Conservation (phyloP, 1,139 yeast species). For the Blastobotrys capitulatus region DNA sequence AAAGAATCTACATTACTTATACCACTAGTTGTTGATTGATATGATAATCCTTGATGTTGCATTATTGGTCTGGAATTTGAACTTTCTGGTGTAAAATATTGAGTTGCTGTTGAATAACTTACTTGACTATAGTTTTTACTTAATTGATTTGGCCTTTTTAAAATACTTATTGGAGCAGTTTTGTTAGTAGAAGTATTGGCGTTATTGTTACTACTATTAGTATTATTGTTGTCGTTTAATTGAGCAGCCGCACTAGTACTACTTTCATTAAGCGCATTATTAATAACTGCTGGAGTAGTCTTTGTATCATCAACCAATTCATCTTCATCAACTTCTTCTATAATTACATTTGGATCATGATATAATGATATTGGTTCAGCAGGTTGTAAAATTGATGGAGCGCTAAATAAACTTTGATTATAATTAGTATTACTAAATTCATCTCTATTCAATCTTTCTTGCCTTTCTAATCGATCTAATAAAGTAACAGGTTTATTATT, state of each 20-base stretch:
- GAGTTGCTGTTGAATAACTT: background rate
- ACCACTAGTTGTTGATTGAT: background rate
- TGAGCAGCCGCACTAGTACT: background rate
- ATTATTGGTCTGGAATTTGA: background rate
- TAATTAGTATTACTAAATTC: background rate
- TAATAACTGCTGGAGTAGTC: background rate
- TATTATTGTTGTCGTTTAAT: background rate
- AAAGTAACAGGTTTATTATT: background rate
- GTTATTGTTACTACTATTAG: background rate
- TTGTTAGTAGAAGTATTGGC: background rate
- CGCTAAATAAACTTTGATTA: background rate
- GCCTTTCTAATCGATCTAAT: background rate
- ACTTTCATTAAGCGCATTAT: background rate
- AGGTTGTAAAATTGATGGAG: background rate
- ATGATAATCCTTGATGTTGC: background rate
- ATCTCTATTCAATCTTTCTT: background rate
- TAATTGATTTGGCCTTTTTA: background rate
- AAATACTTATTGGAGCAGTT: background rate
- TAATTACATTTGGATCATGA: background rate
- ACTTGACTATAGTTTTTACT: background rate
- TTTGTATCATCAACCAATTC: background rate
- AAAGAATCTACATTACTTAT: slow-evolving; percentile 1
- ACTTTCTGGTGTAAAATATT: background rate
- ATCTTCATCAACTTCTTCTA: background rate
- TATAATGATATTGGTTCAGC: background rate